These are phyloP conservation scores for Lichtheimia ramosa DNA, from an alignment of 371 early-diverging fungal genomes.

Conservation along the genomic window DNA sequence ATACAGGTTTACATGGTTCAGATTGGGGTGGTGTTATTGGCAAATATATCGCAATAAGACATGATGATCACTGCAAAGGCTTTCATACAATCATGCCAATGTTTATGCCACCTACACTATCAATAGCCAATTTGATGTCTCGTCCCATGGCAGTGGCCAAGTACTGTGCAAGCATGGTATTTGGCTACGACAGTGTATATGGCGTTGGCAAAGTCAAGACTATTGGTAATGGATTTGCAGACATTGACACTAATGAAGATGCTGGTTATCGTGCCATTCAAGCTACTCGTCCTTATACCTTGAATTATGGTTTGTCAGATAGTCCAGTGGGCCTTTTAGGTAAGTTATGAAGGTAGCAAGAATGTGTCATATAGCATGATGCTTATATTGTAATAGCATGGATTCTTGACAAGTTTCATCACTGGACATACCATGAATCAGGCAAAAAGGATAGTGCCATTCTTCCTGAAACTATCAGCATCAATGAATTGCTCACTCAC, in stretches of 20 bases:
- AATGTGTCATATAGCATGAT: not conserved
- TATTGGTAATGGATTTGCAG: slow-evolving; percentile 18
- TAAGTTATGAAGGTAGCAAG: not conserved
- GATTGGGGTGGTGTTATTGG: slow-evolving; percentile 59
- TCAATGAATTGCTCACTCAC: slow-evolving; percentile 58
- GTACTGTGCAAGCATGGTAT: slow-evolving; percentile 26
- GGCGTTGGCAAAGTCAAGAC: slow-evolving; percentile 7
- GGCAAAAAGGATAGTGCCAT: slow-evolving; percentile 22
- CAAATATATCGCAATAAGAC: slow-evolving; percentile 35
- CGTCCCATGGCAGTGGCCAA: slow-evolving; percentile 26
- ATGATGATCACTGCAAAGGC: slow-evolving; percentile 37
- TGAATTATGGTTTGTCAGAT: slow-evolving; percentile 58
- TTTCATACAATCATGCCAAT: slow-evolving; percentile 47
- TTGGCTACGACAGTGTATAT: slow-evolving; percentile 31
- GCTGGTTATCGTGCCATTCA: slow-evolving; percentile 57
- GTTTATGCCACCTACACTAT: slow-evolving; percentile 32
- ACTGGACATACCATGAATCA: slow-evolving; percentile 46
- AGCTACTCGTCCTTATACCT: slow-evolving; percentile 56
- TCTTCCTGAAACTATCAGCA: slow-evolving; percentile 40
- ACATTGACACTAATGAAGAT: slow-evolving; percentile 26
- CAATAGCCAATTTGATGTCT: slow-evolving; percentile 25
- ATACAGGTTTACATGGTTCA: slow-evolving; percentile 39
- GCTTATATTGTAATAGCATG: slow-evolving; percentile 34
- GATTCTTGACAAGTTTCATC: slow-evolving; percentile 65
- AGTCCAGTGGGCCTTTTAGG: slow-evolving; percentile 59